phyloP scores from a whole-genome alignment of 1,139 yeast genomes.

The Entelexis sorbosivorans region DNA sequence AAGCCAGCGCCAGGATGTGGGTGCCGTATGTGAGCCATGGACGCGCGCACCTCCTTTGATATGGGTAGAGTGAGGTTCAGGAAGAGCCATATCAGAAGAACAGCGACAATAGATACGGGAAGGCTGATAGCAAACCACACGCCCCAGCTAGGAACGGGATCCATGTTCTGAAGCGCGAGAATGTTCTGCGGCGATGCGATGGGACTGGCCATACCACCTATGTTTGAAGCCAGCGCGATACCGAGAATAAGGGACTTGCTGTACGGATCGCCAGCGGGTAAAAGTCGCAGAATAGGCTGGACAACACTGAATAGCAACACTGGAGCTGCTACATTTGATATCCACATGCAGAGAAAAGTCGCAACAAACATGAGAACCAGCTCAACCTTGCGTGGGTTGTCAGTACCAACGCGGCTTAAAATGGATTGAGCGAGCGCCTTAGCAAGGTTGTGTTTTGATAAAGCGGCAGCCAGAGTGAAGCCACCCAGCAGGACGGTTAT shows the following conservation, averaged over 20 bases:
- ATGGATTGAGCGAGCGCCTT: conserved; percentile 72
- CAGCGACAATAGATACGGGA: conserved; percentile 58
- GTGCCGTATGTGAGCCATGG: conserved; percentile 50
- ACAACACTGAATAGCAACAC: conserved; percentile 82
- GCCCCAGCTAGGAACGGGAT: conserved; percentile 86
- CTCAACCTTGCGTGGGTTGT: conserved; percentile 57
- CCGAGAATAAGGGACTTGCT: conserved; percentile 80
- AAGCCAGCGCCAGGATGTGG: conserved; percentile 28
- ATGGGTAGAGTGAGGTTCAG: conserved; percentile 59
- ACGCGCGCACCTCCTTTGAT: conserved; percentile 36
- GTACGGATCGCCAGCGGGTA: conserved; percentile 67
- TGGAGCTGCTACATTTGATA: conserved; percentile 92
- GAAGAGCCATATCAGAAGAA: conserved; percentile 60
- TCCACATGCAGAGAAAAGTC: conserved; percentile 84
- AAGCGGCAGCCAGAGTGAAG: conserved; percentile 85
- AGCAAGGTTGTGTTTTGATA: conserved; percentile 82
- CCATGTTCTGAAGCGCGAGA: conserved; percentile 77
- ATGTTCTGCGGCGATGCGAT: conserved; percentile 93
- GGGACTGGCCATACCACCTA: conserved; percentile 96
- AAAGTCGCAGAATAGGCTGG: conserved; percentile 72
- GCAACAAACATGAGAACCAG: conserved; percentile 78
- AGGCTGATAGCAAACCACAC: conserved; percentile 84
- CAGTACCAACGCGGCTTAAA: conserved; percentile 71
- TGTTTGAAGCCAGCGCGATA: conserved; percentile 79
- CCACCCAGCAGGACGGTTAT: conserved; percentile 85